Evolutionary conservation across 345 rosid genomes (phyloP), one percentile per base, ranked within the genome.

Genomic region (Salix exigua): DNA sequence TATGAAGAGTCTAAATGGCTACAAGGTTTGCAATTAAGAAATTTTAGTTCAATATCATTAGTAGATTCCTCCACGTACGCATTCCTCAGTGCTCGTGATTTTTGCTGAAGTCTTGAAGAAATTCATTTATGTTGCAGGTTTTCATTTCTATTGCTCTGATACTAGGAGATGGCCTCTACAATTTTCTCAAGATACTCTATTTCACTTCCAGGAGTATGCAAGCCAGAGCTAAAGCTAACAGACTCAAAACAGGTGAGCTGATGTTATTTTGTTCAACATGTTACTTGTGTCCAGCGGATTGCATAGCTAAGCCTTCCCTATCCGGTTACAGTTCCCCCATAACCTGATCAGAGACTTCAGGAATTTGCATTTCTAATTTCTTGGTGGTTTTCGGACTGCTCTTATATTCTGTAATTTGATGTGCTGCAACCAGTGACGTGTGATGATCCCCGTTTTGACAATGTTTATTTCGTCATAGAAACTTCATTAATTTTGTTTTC

Each of bases 121-220:
- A 35, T 21, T 33, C 25, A 35, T 48, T 48, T 26, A 7, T 23
- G 10, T 7, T 85, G 79, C 88, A 94, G 97, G 97, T 93, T 69
- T 95, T 95, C 65, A 78, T 95, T 82, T 88, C 97, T 42, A 93
- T 95, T 72, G 84, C 99, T 50, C 80, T 91, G 72, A 91, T 95
- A 73, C 90, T 95, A 0, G 98, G 98, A 30, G 99, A 95, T 53
- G 99, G 99, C 7, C 90, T 95, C 72, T 93, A 93, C 92, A 90
- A 93, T 68, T 95, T 95, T 86, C 79, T 91, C 75, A 95, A 93
- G 87, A 91, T 90, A 75, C 83, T 95, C 19, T 79, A 70, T 69
- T 82, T 84, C 73, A 91, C 90, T 60, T 92, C 89, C 31, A 65
- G 72, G 73, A 91, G 69, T 84, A 85, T 96, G 69, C 80, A 61